These are phyloP conservation scores for Monosporascus sp. DNA, from an alignment of 2,329 filamentous ascomycete species.

Conservation along the genomic window DNA sequence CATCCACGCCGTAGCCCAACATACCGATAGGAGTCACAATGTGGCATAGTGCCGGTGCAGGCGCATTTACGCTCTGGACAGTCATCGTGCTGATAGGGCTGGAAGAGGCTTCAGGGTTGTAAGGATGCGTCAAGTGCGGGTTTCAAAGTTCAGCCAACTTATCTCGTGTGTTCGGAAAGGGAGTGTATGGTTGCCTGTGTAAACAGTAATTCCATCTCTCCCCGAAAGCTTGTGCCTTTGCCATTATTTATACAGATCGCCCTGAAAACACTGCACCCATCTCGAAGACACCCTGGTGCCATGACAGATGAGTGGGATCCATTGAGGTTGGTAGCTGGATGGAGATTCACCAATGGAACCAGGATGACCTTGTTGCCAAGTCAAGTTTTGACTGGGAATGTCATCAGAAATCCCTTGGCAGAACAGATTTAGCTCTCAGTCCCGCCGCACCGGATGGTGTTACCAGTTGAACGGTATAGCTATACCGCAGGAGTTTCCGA, in stretches of 20 bases:
- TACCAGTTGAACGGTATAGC: background rate
- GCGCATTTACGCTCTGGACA: background rate
- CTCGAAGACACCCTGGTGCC: background rate
- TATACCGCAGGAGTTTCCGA: background rate
- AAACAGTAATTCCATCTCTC: no score
- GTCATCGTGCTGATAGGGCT: background rate
- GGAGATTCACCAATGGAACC: background rate
- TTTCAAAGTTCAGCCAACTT: background rate
- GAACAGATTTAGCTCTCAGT: background rate
- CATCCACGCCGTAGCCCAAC: conserved; percentile 43
- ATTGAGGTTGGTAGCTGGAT: background rate
- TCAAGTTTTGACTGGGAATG: background rate
- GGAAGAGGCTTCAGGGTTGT: background rate
- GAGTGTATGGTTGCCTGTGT: no score
- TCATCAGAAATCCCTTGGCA: background rate
- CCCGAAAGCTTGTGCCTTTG: no score
- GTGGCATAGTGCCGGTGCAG: conserved; percentile 23
- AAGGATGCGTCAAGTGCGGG: background rate
- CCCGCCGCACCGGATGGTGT: background rate
- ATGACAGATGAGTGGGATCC: background rate
- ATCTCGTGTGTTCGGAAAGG: background rate
- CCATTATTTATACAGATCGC: background rate
- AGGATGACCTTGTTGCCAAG: background rate
- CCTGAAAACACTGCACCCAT: background rate
- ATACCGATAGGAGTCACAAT: conserved; percentile 44